A percentile compares a stretch with the other conserved stretches of the same genome.
Evolutionary conservation across 805 yeast genomes (phyloP).

Genomic region (Lachancea lanzarotensis): DNA sequence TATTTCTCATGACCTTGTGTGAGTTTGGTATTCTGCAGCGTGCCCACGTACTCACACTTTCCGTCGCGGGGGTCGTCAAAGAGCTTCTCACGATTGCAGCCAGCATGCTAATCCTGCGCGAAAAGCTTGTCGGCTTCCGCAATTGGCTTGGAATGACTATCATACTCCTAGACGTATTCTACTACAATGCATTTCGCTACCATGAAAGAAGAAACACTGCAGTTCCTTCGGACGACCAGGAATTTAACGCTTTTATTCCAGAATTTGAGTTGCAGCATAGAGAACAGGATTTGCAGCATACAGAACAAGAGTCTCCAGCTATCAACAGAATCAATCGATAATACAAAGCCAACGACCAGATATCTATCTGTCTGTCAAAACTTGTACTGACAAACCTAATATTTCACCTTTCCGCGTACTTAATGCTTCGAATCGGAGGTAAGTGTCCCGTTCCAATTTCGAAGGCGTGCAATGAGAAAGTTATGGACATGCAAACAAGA

Average conservation of each 20-base stretch:
- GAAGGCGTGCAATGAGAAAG: no score
- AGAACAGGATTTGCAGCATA: conserved; percentile 2
- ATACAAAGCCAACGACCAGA: no score
- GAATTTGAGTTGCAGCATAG: conserved; percentile 10
- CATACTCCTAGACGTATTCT: conserved; percentile 70
- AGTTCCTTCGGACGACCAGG: conserved; percentile 3
- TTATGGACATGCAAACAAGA: no score
- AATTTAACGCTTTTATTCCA: conserved; percentile 8
- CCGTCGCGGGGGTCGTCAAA: conserved; percentile 89
- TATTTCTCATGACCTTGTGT: conserved; percentile 82
- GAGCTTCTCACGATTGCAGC: conserved; percentile 77
- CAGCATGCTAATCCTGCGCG: conserved; percentile 66
- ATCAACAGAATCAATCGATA: neutral
- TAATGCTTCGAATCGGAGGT: no score
- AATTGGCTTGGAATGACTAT: conserved; percentile 70
- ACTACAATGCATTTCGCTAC: conserved; percentile 71
- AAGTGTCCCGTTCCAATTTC: no score
- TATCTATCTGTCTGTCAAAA: no score
- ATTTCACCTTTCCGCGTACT: no score
- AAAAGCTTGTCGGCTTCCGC: conserved; percentile 49
- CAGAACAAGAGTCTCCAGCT: neutral
- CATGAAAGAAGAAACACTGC: conserved; percentile 12
- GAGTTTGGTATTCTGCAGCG: conserved; percentile 79
- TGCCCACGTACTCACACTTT: conserved; percentile 78
- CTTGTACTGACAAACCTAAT: no score